Evolutionary conservation across 768 basidiomycete species (phyloP), one percentile per base, ranked within the genome.

Genomic region (Russula abietina): DNA sequence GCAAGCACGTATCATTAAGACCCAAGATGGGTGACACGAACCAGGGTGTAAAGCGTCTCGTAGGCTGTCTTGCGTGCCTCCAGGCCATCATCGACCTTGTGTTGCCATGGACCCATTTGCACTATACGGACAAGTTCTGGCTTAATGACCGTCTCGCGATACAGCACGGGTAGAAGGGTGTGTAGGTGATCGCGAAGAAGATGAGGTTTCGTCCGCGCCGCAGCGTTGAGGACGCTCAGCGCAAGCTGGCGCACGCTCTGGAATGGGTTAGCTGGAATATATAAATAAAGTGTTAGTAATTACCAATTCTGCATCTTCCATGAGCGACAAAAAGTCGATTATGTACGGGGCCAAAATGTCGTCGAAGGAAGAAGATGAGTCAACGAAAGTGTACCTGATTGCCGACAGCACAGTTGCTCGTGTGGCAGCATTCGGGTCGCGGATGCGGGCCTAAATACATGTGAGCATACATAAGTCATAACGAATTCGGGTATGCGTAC

Each of bases 61-160:
- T 91, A 98, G 2, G 97, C 96, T 0, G 92, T 95, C 80, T 98
- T 98, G 62, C 97, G 86, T 24, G 94, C 87, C 66, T 98, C 96
- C 45, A 98, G 80, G 53, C 97, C 97, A 67, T 98, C 95, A 69
- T 99, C 97, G 57, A 97, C 92, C 72, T 91, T 93, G 75, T 96
- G 93, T 30, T 88, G 91, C 93, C 93, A 97, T 2, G 94, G 93
- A 24, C 94, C 93, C 94, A 97, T 97, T 71, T 93, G 91, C 14
- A 97, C 93, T 1, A 89, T 91, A 33, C 90, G 85, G 70, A 96
- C 87, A 62, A 94, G 84, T 2, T 86, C 81, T 2, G 83, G 80
- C 65, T 91, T 93, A 71, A 94, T 76, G 41, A 80, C 71, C 0
- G 95, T 97, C 76, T 98, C 93, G 41, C 83, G 80, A 75, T 97